Evolutionary conservation across 805 yeast genomes (phyloP), one percentile per base, ranked within the genome.

Genomic region (Starmera dryadoides): DNA sequence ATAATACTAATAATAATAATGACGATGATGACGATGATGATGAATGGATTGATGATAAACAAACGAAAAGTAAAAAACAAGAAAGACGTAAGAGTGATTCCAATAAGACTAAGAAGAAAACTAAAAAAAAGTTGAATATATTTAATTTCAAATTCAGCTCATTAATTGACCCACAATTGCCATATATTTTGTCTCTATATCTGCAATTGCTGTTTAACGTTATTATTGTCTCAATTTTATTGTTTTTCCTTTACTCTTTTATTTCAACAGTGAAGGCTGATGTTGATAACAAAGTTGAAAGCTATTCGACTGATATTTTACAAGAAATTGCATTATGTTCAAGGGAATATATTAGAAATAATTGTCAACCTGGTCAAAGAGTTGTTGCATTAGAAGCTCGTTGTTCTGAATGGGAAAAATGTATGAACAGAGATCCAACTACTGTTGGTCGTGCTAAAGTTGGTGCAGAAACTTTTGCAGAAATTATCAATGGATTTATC

Each of bases 381-480:
- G 89, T 79, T 0, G 96, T 95, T 0, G 88, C 86, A 0, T 58
- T 87, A 15, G 93, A 82, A 49, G 59, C 62, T 2, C 63, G 75
- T 12, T 91, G 98, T 59, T 65, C 71, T 28, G 69, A 68, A 28
- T 86, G 95, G 93, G 81, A 76, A 44, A 72, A 71, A 41, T 93
- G 98, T 58, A 86, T 86, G 88, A 76, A 79, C 49, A 63, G 79
- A 36, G 91, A 86, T 45, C 89, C 95, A 9, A 71, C 73, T 4
- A 60, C 59, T 1, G 70, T 80, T 11, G 89, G 86, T 4, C 71
- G 77, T 36, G 84, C 91, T 1, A 71, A 70, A 43, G 71, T 87
- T 40, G 79, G 88, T 35, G 94, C 94, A 0, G 88, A 81, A 54
- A 81, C 91, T 0, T 70, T 86, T 49, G 95, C 94, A 2, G 91